Evolutionary conservation across 176 grass and related monocot genomes (phyloP).

Genomic region (maize (Zea mays)): DNA sequence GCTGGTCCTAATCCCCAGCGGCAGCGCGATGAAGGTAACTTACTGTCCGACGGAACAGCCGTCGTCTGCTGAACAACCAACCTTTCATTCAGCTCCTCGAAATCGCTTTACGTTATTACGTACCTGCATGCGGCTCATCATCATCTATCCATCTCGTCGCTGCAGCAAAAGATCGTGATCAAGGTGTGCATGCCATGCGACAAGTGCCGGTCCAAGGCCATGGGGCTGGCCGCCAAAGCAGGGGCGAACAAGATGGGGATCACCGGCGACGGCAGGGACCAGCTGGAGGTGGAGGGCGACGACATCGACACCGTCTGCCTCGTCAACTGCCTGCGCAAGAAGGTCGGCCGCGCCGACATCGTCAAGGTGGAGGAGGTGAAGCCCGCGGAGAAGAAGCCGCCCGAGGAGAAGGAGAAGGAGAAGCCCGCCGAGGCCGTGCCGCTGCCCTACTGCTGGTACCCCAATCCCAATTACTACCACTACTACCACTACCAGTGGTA

Average conservation of each 20-base stretch:
- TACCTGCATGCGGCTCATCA: background rate
- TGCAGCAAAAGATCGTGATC: slow-evolving; percentile 8
- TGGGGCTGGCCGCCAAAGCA: background rate
- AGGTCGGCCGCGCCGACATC: slow-evolving; percentile 47
- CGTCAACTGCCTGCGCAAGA: slow-evolving; percentile 44
- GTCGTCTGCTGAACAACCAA: no score
- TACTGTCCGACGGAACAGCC: no score
- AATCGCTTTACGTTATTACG: no score
- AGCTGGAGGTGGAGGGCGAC: slow-evolving; percentile 55
- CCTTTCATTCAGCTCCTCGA: no score
- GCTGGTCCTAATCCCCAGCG: no score
- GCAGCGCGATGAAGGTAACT: no score
- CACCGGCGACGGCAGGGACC: slow-evolving; percentile 46
- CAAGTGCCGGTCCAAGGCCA: background rate
- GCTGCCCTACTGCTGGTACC: background rate
- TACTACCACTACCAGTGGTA: background rate
- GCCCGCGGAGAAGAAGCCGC: background rate
- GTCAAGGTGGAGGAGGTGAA: slow-evolving; percentile 58
- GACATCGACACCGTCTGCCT: slow-evolving; percentile 38
- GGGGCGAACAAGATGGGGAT: slow-evolving; percentile 38
- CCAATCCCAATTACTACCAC: background rate
- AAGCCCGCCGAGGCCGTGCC: background rate
- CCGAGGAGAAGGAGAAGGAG: background rate
- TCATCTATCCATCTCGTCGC: background rate
- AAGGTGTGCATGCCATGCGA: background rate